These are phyloP conservation scores for Symbiodinium natans DNA, from an alignment of 73 alveolate genomes.

Conservation along the genomic window DNA sequence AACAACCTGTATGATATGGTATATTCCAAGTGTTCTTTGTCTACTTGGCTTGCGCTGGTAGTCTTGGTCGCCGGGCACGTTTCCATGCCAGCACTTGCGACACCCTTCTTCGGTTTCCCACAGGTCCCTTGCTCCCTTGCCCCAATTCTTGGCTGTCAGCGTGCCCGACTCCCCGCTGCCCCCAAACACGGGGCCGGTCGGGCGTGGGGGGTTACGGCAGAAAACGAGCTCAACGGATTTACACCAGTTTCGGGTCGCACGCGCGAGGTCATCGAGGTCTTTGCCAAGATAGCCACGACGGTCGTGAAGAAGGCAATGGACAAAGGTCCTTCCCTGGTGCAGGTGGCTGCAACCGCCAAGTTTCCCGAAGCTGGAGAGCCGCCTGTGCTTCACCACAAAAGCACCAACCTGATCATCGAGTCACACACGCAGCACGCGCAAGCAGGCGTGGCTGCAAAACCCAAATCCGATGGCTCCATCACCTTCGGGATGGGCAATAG, in stretches of 20 bases:
- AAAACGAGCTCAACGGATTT: too few species aligned
- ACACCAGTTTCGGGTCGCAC: too few species aligned
- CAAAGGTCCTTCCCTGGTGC: neutral
- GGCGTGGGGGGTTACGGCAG: too few species aligned
- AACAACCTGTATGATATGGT: too few species aligned
- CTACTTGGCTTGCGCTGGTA: too few species aligned
- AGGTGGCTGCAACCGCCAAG: neutral
- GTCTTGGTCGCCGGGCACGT: neutral
- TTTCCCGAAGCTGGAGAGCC: constrained; percentile 33
- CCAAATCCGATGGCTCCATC: neutral
- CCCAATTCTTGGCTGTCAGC: too few species aligned
- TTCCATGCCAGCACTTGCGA: too few species aligned
- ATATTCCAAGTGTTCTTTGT: too few species aligned
- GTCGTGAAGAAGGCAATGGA: constrained; percentile 28
- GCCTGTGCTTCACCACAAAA: neutral
- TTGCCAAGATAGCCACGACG: constrained; percentile 31
- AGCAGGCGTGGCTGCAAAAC: neutral
- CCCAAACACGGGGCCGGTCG: too few species aligned
- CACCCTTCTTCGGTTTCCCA: too few species aligned
- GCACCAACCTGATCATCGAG: constrained; percentile 19
- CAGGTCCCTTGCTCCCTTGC: too few species aligned
- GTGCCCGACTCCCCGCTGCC: too few species aligned
- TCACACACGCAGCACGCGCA: neutral
- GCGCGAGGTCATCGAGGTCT: constrained; percentile 45
- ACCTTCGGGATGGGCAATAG: neutral